Evolutionary conservation across 2,329 filamentous ascomycete genomes (phyloP).

Genomic region (Talaromyces sp.): DNA sequence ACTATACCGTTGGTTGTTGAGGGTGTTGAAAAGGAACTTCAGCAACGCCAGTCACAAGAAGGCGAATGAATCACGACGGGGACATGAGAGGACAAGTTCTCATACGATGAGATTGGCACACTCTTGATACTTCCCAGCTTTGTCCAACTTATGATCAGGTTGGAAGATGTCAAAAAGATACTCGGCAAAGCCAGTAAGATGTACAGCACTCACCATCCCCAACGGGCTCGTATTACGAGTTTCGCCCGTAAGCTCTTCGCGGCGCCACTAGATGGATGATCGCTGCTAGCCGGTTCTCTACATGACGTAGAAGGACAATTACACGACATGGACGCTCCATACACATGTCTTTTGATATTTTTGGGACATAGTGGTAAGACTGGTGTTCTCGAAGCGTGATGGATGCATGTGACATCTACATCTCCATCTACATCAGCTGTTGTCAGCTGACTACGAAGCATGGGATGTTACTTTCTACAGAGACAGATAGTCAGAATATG

Average conservation of each 20-base stretch:
- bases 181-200: not conserved
- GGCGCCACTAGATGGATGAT: not conserved
- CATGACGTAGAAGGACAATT: not conserved
- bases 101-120: not conserved
- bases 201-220: not conserved
- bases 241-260: not conserved
- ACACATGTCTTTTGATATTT: not conserved
- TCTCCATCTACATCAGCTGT: not conserved
- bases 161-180: not conserved
- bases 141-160: not conserved
- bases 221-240: not conserved
- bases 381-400: not conserved
- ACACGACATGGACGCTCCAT: not conserved
- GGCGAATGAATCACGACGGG: conserved; percentile 33
- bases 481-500: not conserved
- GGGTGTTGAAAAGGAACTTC: conserved; percentile 59
- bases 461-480: not conserved
- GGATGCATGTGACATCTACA: conserved; percentile 12
- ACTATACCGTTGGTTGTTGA: conserved; percentile 59
- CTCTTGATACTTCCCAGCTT: not conserved
- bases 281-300: not conserved
- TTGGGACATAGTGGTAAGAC: not conserved
- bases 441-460: conserved; percentile 5
- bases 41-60: conserved; percentile 46
- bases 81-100: not conserved